phyloP scores from a whole-genome alignment of 495 filamentous ascomycete genomes.

The Penicillium pulvis region DNA sequence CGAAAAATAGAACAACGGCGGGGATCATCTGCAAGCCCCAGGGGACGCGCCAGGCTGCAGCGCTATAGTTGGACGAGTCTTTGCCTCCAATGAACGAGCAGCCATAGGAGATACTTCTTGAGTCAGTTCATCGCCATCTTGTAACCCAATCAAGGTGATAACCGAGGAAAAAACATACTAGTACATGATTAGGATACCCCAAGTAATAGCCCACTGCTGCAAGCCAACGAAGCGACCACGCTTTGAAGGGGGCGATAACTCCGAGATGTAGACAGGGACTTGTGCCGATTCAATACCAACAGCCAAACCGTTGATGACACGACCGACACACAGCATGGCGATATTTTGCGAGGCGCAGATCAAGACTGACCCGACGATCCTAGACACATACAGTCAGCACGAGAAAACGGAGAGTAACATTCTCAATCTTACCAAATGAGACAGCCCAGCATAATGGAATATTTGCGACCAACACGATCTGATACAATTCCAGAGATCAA shows the following conservation, averaged over 20 bases:
- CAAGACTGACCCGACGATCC: constrained; percentile 66
- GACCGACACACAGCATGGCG: constrained; percentile 71
- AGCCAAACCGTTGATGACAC: constrained; percentile 74
- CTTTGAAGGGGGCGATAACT: constrained; percentile 67
- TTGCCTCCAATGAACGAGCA: constrained; percentile 54
- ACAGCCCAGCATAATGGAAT: constrained; percentile 63
- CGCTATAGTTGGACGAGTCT: constrained; percentile 30
- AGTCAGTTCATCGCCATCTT: background rate
- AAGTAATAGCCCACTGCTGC: constrained; percentile 80
- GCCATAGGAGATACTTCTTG: constrained; percentile 61
- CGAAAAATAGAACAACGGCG: constrained; percentile 62
- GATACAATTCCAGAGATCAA: constrained; percentile 66
- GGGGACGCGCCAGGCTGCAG: constrained; percentile 68
- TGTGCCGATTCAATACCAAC: constrained; percentile 80
- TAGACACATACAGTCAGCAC: constrained; percentile 23
- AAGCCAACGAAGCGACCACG: constrained; percentile 71
- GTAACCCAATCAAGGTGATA: background rate
- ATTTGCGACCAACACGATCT: constrained; percentile 68
- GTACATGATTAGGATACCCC: constrained; percentile 85
- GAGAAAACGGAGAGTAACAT: background rate
- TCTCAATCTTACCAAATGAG: constrained; percentile 61
- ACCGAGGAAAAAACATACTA: constrained; percentile 23
- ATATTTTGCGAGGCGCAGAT: constrained; percentile 73
- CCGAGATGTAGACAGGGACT: constrained; percentile 78
- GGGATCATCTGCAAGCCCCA: constrained; percentile 81